Evolutionary conservation across 108 stramenopile species (phyloP), one percentile per base, ranked within the genome.

Genomic region (Nitzschia putrida): DNA sequence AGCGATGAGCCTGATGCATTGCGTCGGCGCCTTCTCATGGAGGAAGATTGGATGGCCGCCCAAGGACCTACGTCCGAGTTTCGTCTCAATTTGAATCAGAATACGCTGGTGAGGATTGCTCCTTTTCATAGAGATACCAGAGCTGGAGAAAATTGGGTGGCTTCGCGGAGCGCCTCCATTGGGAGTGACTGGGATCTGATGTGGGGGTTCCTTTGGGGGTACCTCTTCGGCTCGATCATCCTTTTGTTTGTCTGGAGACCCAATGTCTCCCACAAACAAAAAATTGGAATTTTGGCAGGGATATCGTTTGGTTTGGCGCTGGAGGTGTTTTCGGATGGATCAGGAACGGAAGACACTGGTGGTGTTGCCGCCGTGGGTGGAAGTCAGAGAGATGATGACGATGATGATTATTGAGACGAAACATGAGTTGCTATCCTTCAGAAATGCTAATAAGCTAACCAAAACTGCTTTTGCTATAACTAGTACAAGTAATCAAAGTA

Each of bases 211-310:
- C 59, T 83, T 39, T 60, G 95, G 59, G 96, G 96, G 43, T 94
- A 90, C 69, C 93, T 96, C 78, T 85, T 96, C 0, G 96, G 96
- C 22, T 89, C 91, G 47, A 77, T 96, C 29, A 93, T 96, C 88
- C 71, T 97, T 34, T 76, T 96, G 50, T 97, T 94, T 94, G 87
- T 95, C 25, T 97, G 95, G 95, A 94, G 94, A 85, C 90, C 89
- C 8, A 83, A 90, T 12, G 91, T 96, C 9, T 85, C 94, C 8
- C 94, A 94, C 63, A 85, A 82, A 67, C 96, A 96, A 77, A 97
- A 96, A 71, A 57, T 95, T 18, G 96, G 96, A 18, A 96, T 97
- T 56, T 64, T 97, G 54, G 79, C 85, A 13, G 96, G 96, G 7
- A 92, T 96, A 47, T 78, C 77, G 20, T 78, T 86, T 39, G 88